These are phyloP conservation scores for Tricholoma sp. DNA, from an alignment of 768 basidiomycete genomes.

Conservation along the genomic window DNA sequence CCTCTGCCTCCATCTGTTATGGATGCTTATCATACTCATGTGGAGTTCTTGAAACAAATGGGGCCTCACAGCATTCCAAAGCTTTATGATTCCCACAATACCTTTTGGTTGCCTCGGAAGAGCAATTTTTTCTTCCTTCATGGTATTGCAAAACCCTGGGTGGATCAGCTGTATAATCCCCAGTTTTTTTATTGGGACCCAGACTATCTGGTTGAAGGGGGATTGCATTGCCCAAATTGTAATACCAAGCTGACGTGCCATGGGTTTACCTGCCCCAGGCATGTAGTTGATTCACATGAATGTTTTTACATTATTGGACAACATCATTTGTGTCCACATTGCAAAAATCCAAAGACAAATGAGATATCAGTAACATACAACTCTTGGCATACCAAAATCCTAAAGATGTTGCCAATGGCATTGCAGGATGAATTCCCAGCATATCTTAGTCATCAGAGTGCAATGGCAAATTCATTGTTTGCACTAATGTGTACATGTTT, in stretches of 20 bases:
- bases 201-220: neutral
- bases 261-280: neutral
- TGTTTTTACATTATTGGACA: neutral
- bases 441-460: neutral
- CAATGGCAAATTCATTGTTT: neutral
- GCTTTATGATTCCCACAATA: no score
- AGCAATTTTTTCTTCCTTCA: neutral
- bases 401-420: neutral
- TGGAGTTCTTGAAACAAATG: no score
- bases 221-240: neutral
- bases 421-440: neutral
- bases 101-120: no score
- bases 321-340: neutral
- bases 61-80: no score
- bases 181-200: neutral
- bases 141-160: neutral
- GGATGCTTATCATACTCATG: no score
- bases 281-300: neutral
- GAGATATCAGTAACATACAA: neutral
- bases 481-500: neutral
- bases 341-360: neutral
- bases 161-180: neutral
- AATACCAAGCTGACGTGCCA: neutral
- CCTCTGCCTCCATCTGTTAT: no score
- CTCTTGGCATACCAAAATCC: neutral